Conservation (phyloP, 2,329 filamentous ascomycete genomes). For the Huntiella bhutanensis region DNA sequence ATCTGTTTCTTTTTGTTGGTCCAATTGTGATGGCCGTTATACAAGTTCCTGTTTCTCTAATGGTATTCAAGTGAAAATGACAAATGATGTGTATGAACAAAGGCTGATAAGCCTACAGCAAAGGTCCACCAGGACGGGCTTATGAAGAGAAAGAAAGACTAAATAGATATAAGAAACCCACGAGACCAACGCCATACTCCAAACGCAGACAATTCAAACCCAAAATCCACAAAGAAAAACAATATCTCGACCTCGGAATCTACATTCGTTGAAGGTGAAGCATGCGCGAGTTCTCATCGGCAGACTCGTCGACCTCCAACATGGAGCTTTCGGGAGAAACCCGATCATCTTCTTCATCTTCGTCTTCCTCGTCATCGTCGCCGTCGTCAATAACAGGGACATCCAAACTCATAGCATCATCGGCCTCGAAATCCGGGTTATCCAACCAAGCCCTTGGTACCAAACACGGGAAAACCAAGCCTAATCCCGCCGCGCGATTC, state of each 20-base stretch:
- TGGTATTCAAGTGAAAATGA: neutral
- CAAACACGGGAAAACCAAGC: slow-evolving; percentile 61
- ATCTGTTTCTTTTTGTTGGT: neutral
- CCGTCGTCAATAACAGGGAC: slow-evolving; percentile 53
- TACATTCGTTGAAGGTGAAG: neutral
- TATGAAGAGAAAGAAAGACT: neutral
- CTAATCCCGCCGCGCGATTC: slow-evolving; percentile 69
- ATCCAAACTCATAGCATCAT: slow-evolving; percentile 49
- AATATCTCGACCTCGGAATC: neutral
- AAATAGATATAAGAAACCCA: neutral
- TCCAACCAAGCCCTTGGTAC: slow-evolving; percentile 69
- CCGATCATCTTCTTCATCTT: slow-evolving; percentile 19
- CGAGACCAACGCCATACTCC: neutral
- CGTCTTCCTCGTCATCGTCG: slow-evolving; percentile 45
- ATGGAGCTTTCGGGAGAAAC: slow-evolving; percentile 29
- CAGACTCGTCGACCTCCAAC: slow-evolving; percentile 32
- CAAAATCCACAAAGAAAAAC: neutral
- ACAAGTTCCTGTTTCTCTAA: neutral
- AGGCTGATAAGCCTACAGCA: neutral
- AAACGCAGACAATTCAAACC: neutral
- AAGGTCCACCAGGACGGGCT: neutral
- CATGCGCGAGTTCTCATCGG: slow-evolving; percentile 18
- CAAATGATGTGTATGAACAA: neutral
- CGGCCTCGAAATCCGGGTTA: slow-evolving; percentile 55
- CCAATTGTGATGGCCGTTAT: neutral